These are phyloP conservation scores for Bruguiera gymnorhiza DNA, from an alignment of 345 rosid genomes.

Conservation along the genomic window DNA sequence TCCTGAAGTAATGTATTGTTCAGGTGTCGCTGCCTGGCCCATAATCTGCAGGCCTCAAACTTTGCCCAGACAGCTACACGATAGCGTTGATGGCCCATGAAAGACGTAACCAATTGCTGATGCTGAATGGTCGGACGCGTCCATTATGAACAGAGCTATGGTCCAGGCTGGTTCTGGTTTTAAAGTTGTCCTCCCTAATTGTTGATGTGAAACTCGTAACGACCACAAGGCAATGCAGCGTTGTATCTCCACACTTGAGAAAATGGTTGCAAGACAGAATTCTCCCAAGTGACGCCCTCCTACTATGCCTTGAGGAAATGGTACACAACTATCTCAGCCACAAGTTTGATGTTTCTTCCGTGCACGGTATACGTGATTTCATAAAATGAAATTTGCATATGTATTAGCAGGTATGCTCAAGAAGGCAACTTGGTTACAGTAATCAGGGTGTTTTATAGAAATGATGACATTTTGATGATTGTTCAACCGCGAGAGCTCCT, in stretches of 20 bases:
- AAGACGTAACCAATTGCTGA: too few species aligned
- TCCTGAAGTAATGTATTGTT: too few species aligned
- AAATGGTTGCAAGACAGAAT: slow-evolving; percentile 49
- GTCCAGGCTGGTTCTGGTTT: slow-evolving; percentile 48
- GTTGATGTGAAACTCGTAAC: slow-evolving; percentile 47
- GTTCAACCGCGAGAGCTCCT: slow-evolving; percentile 40
- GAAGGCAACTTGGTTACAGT: slow-evolving; percentile 49
- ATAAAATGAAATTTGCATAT: slow-evolving; percentile 15
- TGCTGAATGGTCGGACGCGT: too few species aligned
- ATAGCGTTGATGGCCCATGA: too few species aligned
- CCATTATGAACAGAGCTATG: slow-evolving; percentile 19
- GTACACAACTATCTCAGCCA: slow-evolving; percentile 14
- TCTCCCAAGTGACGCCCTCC: slow-evolving; percentile 41
- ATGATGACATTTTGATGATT: slow-evolving; percentile 36
- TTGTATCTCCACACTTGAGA: slow-evolving; percentile 39
- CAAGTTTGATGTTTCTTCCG: background rate
- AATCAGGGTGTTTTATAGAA: slow-evolving; percentile 33
- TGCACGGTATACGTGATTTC: background rate
- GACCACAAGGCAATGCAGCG: slow-evolving; percentile 31
- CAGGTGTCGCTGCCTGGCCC: too few species aligned
- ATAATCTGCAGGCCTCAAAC: too few species aligned
- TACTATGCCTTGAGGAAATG: slow-evolving; percentile 46
- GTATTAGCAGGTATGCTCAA: slow-evolving; percentile 39
- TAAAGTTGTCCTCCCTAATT: slow-evolving; percentile 45
- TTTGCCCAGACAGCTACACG: too few species aligned